Conservation (phyloP, 306 rosid genomes). For the Prunus padus region DNA sequence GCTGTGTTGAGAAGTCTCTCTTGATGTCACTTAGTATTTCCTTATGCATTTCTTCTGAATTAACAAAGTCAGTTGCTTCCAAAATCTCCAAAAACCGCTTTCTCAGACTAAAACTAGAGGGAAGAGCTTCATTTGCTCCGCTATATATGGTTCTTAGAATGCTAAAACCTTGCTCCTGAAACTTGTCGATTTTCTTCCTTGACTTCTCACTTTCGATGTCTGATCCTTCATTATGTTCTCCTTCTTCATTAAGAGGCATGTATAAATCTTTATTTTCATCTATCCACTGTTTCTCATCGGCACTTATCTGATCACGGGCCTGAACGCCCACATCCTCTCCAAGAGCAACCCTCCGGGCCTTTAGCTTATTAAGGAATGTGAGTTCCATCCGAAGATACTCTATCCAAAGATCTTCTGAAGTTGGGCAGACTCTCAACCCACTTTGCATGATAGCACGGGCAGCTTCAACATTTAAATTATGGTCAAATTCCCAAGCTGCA, state of each 20-base stretch:
- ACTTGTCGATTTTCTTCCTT: constrained; percentile 37
- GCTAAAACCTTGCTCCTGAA: constrained; percentile 58
- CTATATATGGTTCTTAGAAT: constrained; percentile 56
- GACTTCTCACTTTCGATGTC: constrained; percentile 36
- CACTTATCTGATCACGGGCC: constrained; percentile 34
- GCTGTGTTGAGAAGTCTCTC: constrained; percentile 62
- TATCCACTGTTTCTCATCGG: constrained; percentile 71
- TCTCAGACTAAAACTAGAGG: constrained; percentile 70
- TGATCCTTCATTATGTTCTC: constrained; percentile 31
- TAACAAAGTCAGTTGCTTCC: constrained; percentile 68
- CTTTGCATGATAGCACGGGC: constrained; percentile 89
- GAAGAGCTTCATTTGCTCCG: constrained; percentile 70
- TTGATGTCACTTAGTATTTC: constrained; percentile 66
- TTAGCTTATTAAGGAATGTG: constrained; percentile 74
- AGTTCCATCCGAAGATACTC: constrained; percentile 97
- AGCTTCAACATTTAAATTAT: constrained; percentile 66
- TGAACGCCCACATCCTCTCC: constrained; percentile 82
- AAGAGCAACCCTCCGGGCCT: constrained; percentile 89
- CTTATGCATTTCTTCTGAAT: constrained; percentile 55
- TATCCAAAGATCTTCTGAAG: constrained; percentile 87
- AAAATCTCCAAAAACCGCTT: constrained; percentile 72
- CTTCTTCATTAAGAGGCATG: constrained; percentile 53
- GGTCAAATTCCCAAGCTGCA: constrained; percentile 98
- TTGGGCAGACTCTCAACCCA: constrained; percentile 77
- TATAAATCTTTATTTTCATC: constrained; percentile 75